Percentiles rank a stretch among this genome's conserved stretches.
phyloP scores from a whole-genome alignment of 257 asterid genomes.

The Nicotiana noctiflora region DNA sequence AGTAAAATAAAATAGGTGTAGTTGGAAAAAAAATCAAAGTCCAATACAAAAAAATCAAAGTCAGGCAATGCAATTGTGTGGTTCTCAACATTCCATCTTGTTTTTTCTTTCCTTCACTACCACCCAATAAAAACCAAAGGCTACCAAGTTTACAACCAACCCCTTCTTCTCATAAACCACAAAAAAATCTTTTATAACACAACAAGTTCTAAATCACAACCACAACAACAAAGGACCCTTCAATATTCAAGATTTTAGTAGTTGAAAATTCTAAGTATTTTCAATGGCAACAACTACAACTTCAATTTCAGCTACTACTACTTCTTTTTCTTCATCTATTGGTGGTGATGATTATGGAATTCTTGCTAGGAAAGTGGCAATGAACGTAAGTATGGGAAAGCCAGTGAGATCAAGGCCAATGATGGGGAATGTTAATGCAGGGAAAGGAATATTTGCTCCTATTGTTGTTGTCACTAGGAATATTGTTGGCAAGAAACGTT shows the following conservation, averaged over 20 bases:
- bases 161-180: background rate
- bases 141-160: conserved; percentile 14
- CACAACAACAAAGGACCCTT: background rate
- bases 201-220: background rate
- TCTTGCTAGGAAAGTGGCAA: conserved; percentile 25
- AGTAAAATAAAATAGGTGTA: conserved; percentile 2
- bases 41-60: conserved; percentile 18
- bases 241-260: background rate
- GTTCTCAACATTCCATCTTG: conserved; percentile 23
- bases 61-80: conserved; percentile 32
- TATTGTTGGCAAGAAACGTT: conserved; percentile 76
- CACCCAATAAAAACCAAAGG: conserved; percentile 29
- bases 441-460: conserved; percentile 87
- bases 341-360: conserved; percentile 45
- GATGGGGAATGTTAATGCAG: conserved; percentile 80
- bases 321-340: conserved; percentile 27
- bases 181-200: conserved; percentile 10
- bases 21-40: background rate
- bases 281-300: conserved; percentile 52
- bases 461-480: conserved; percentile 54
- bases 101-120: background rate
- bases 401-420: conserved; percentile 52
- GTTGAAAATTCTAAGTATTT: background rate
- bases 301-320: conserved; percentile 53
- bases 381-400: conserved; percentile 31